phyloP scores from a whole-genome alignment of 371 early-diverging fungal species.

The Sporodiniella umbellata region DNA sequence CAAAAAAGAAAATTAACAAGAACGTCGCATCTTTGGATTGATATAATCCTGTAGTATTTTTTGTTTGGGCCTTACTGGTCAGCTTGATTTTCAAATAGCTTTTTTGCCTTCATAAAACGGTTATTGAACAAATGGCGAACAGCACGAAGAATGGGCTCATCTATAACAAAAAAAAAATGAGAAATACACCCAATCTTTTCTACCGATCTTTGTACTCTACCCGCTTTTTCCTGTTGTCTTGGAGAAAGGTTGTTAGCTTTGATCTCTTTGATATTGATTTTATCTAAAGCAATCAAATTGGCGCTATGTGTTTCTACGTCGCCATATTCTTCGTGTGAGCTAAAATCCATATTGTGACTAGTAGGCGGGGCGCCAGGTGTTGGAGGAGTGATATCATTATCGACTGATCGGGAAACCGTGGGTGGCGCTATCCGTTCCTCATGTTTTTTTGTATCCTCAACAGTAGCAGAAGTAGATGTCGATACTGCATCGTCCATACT shows the following conservation, averaged over 20 bases:
- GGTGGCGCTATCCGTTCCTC: too few species aligned
- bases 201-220: too few species aligned
- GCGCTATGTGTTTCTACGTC: conserved; percentile 24
- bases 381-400: conserved; percentile 22
- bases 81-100: conserved; percentile 35
- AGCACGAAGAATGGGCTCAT: conserved; percentile 47
- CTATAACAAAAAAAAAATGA: too few species aligned
- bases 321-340: conserved; percentile 11
- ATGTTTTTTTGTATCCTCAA: not conserved
- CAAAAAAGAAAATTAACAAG: too few species aligned
- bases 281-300: conserved; percentile 24
- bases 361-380: conserved; percentile 26
- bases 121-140: conserved; percentile 58
- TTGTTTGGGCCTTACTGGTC: conserved; percentile 13
- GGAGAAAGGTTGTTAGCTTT: conserved; percentile 46
- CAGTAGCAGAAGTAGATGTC: conserved; percentile 1
- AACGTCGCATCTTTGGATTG: too few species aligned
- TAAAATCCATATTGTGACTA: conserved; percentile 13
- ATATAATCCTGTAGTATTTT: not conserved
- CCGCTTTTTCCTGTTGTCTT: conserved; percentile 47
- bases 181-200: too few species aligned
- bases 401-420: too few species aligned
- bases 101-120: conserved; percentile 53
- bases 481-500: conserved; percentile 11
- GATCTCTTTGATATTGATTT: conserved; percentile 34